Evolutionary conservation across 345 rosid genomes (phyloP), one percentile per base, ranked within the genome.

Genomic region (Hypericum androsaemum): DNA sequence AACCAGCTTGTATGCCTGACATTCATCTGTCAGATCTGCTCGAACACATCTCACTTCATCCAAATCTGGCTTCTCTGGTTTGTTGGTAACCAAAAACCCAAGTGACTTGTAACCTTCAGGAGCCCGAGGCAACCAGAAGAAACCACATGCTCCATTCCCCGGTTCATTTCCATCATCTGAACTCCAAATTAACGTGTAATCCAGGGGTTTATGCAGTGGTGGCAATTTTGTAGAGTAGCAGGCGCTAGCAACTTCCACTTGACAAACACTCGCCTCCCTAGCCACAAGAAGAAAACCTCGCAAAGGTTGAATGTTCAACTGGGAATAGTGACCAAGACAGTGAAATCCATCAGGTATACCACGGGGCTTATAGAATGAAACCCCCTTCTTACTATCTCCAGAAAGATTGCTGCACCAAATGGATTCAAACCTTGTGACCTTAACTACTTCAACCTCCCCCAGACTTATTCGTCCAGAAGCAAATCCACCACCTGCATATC

Each of bases 251-350:
- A 54, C 43, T 43, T 58, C 64, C 5, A 47, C 47, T 32, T 61
- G 66, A 50, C 57, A 15, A 28, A 70, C 66, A 58, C 44, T 54
- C 28, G 65, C 69, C 36, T 77, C 80, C 66, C 77, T 73, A 0
- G 81, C 97, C 36, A 54, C 88, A 13, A 90, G 92, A 56, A 84
- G 56, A 58, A 64, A 87, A 43, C 89, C 88, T 70, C 76, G 63
- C 37, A 85, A 74, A 46, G 90, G 86, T 57, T 58, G 60, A 51
- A 69, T 57, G 58, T 78, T 77, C 16, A 58, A 53, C 54, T 84
- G 96, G 74, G 89, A 87, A 50, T 69, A 80, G 71, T 90, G 88
- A 62, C 95, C 96, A 58, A 90, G 85, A 69, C 76, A 57, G 45
- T 69, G 64, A 65, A 77, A 87, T 28, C 87, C 84, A 52, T 71